These are phyloP conservation scores for Gastrolobium villosum DNA, from an alignment of 306 rosid species.

Conservation along the genomic window DNA sequence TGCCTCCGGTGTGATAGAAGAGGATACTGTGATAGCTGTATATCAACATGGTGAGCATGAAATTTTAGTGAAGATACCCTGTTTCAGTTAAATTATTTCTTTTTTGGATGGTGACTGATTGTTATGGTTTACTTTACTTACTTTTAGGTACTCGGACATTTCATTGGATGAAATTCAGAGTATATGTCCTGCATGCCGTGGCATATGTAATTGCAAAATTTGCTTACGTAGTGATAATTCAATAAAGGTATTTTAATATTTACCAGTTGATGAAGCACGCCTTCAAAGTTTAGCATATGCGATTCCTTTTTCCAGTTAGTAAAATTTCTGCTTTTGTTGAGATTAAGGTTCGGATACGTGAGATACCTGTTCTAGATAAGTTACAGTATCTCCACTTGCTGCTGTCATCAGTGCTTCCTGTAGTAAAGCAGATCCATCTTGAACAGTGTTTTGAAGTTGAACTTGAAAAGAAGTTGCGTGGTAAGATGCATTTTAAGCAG, in stretches of 20 bases:
- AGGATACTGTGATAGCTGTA: constrained; percentile 88
- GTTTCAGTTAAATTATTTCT: constrained; percentile 29
- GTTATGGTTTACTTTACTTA: constrained; percentile 40
- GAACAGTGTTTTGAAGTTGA: constrained; percentile 93
- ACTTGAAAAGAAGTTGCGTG: constrained; percentile 81
- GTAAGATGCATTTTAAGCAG: constrained; percentile 61
- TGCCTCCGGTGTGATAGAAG: constrained; percentile 85
- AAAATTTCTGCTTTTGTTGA: constrained; percentile 42
- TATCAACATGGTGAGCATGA: constrained; percentile 73
- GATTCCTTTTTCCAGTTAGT: constrained; percentile 37
- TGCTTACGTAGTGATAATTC: constrained; percentile 90
- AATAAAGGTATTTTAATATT: constrained; percentile 69
- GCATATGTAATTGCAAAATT: constrained; percentile 86
- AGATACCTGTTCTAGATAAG: constrained; percentile 85
- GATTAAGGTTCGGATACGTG: constrained; percentile 84
- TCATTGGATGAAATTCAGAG: constrained; percentile 81
- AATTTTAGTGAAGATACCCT: constrained; percentile 1
- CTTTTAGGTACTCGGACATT: constrained; percentile 74
- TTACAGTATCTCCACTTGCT: constrained; percentile 80
- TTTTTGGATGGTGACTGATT: constrained; percentile 23
- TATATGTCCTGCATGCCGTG: constrained; percentile 91
- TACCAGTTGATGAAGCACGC: constrained; percentile 35
- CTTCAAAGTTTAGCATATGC: constrained; percentile 33
- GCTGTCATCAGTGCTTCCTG: constrained; percentile 90
- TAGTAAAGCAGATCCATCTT: constrained; percentile 81